Evolutionary conservation across 169 alveolate genomes (phyloP).

Genomic region (Eimeria falciformis): DNA sequence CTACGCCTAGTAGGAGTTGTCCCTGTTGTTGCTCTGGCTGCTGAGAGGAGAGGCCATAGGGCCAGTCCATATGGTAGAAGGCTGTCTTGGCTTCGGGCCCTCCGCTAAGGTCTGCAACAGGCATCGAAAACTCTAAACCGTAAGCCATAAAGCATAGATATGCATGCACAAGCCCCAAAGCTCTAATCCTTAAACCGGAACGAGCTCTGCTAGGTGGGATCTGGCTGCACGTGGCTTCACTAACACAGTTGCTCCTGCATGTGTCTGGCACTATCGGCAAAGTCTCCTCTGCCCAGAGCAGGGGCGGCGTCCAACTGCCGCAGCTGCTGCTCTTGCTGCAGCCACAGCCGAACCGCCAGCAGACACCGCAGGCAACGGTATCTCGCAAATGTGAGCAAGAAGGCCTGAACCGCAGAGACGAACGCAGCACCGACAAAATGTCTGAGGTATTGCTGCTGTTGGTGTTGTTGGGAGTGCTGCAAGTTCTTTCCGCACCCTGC

Average conservation of each 20-base stretch:
- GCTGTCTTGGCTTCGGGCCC: not conserved
- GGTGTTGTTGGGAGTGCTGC: not conserved
- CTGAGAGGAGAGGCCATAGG: not conserved
- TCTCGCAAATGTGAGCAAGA: not conserved
- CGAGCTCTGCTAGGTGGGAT: no score
- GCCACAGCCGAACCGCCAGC: conserved; percentile 28
- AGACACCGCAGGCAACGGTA: not conserved
- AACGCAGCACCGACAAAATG: not conserved
- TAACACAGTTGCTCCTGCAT: not conserved
- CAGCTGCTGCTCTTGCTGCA: conserved; percentile 12
- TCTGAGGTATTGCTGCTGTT: not conserved
- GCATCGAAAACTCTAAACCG: not conserved
- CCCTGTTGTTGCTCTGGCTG: not conserved
- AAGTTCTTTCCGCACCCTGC: no score
- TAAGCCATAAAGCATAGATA: no score
- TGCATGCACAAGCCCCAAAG: no score
- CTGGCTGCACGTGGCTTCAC: no score
- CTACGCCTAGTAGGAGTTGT: not conserved
- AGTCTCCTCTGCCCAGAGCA: conserved; percentile 22
- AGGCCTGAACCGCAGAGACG: not conserved
- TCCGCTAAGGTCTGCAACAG: not conserved
- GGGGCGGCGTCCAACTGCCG: not conserved
- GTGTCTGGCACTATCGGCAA: not conserved
- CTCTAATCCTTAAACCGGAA: no score
- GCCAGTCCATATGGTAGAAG: conserved; percentile 20